phyloP scores from a whole-genome alignment of 495 filamentous ascomycete species.

The Daldinia bambusicola region DNA sequence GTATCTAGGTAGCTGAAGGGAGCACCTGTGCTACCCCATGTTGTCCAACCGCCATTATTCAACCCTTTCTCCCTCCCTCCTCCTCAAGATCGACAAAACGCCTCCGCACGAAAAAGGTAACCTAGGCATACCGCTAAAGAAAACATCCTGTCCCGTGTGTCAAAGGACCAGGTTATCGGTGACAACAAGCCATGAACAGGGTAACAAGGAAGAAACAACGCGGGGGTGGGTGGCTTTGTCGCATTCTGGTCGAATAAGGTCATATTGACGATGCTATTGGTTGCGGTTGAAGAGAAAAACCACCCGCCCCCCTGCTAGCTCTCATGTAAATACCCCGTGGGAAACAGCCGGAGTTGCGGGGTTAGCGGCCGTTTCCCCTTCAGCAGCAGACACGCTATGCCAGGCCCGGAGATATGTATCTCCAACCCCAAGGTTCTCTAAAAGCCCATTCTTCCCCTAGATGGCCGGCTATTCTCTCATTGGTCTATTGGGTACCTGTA shows the following conservation, averaged over 20 bases:
- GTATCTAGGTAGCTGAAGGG: neutral
- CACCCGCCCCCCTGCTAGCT: conserved; percentile 28
- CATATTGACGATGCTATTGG: conserved; percentile 13
- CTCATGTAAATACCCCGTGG: conserved; percentile 13
- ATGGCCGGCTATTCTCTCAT: conserved; percentile 13
- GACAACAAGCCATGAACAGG: neutral
- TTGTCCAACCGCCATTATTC: neutral
- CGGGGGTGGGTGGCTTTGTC: conserved; percentile 1
- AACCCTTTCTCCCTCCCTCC: neutral
- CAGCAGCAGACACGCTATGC: neutral
- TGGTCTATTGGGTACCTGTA: conserved; percentile 3
- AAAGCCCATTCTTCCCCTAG: too few relatives aligned
- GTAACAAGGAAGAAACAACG: conserved; percentile 16
- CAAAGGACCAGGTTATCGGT: conserved; percentile 2
- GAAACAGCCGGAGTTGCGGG: conserved; percentile 30
- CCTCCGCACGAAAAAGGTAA: neutral
- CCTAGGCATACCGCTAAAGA: neutral
- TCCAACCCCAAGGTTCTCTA: conserved; percentile 27
- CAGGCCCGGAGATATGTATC: conserved; percentile 7
- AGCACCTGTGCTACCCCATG: conserved; percentile 5
- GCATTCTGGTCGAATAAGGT: conserved; percentile 1
- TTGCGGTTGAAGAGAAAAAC: conserved; percentile 29
- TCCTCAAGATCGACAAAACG: neutral
- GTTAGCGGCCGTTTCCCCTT: conserved; percentile 27
- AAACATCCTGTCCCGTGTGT: neutral